These are phyloP conservation scores for Leucoagaricus sp. DNA, from an alignment of 1,284 basidiomycete species.

Conservation along the genomic window DNA sequence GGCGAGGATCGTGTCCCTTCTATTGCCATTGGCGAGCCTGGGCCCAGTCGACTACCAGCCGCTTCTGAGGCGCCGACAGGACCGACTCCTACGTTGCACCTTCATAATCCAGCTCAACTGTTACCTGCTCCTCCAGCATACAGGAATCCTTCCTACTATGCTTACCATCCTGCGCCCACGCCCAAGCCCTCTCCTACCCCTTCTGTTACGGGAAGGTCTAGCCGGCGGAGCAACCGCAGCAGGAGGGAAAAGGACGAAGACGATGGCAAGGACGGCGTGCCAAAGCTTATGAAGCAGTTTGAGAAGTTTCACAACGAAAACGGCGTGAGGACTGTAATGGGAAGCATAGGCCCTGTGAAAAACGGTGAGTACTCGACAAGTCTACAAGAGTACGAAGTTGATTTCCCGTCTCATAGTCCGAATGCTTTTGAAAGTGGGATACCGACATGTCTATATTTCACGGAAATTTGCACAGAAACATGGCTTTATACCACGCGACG, in stretches of 20 bases:
- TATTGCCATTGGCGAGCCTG: slow-evolving; percentile 10
- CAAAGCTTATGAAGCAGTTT: slow-evolving; percentile 75
- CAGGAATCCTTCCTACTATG: slow-evolving; percentile 69
- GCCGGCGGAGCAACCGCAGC: slow-evolving; percentile 10
- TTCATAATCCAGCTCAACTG: slow-evolving; percentile 60
- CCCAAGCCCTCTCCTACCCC: slow-evolving; percentile 26
- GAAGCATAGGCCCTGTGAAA: slow-evolving; percentile 87
- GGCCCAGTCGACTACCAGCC: slow-evolving; percentile 2
- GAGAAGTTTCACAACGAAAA: slow-evolving; percentile 87
- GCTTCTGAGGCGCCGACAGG: slow-evolving; percentile 16
- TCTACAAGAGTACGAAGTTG: slow-evolving; percentile 14
- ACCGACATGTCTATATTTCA: slow-evolving; percentile 94
- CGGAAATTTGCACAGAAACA: slow-evolving; percentile 90
- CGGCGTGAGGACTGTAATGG: slow-evolving; percentile 91
- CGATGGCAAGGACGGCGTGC: slow-evolving; percentile 36
- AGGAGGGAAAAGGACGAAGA: slow-evolving; percentile 31
- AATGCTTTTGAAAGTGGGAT: slow-evolving; percentile 93
- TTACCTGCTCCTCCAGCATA: slow-evolving; percentile 65
- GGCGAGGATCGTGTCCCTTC: neutral
- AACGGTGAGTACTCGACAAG: slow-evolving; percentile 58
- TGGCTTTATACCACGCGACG: slow-evolving; percentile 87
- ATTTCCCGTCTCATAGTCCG: slow-evolving; percentile 54
- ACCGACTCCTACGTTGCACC: slow-evolving; percentile 55
- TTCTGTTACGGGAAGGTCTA: slow-evolving; percentile 14
- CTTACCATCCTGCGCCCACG: slow-evolving; percentile 48